phyloP scores from a whole-genome alignment of 148 eudicot species.

The Hydrangea macrophylla region DNA sequence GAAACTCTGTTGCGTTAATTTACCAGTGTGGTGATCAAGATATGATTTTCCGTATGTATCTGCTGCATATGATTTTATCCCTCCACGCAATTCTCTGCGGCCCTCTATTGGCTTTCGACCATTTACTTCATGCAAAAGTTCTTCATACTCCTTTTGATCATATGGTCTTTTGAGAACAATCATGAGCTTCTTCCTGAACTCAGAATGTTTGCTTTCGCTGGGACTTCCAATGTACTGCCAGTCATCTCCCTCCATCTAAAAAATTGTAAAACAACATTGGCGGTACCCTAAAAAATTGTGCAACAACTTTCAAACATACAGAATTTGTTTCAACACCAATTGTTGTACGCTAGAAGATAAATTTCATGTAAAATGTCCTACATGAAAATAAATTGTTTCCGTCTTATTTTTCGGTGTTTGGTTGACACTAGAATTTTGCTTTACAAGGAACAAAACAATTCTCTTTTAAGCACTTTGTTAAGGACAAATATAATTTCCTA shows the following conservation, averaged over 20 bases:
- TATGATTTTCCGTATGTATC: slow-evolving; percentile 30
- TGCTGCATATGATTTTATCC: not conserved
- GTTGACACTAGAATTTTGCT: no score
- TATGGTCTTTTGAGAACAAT: slow-evolving; percentile 21
- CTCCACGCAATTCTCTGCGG: slow-evolving; percentile 30
- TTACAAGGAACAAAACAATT: no score
- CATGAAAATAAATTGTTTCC: no score
- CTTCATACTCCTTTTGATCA: slow-evolving; percentile 26
- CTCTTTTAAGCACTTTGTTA: no score
- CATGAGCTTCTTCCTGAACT: slow-evolving; percentile 20
- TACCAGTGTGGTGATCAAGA: slow-evolving; percentile 34
- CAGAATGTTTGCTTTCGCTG: not conserved
- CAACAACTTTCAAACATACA: not conserved
- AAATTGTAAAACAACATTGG: not conserved
- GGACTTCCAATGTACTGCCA: slow-evolving; percentile 6
- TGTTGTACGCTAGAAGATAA: no score
- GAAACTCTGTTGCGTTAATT: slow-evolving; percentile 14
- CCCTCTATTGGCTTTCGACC: slow-evolving; percentile 16
- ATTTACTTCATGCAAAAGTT: slow-evolving; percentile 20
- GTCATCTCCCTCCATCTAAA: slow-evolving; percentile 10
- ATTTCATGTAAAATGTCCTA: no score
- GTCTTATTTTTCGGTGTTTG: no score
- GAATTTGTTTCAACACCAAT: no score
- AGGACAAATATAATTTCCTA: no score
- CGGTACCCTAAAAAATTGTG: not conserved